Conservation (phyloP, 2,329 filamentous ascomycete species). For the Ophiostoma pallidulum region DNA sequence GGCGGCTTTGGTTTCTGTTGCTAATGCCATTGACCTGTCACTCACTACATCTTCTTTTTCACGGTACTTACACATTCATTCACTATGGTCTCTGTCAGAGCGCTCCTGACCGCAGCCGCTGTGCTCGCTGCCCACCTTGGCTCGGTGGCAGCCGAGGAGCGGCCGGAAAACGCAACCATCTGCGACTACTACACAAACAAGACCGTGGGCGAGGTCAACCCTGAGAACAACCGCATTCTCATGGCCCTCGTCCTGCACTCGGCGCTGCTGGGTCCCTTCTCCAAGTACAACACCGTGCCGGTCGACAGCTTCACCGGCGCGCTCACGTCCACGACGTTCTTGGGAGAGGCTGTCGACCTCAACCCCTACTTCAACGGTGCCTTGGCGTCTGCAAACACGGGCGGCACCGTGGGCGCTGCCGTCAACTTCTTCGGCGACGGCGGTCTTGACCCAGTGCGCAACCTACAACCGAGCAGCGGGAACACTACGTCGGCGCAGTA, state of each 20-base stretch:
- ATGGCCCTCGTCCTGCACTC: constrained; percentile 11
- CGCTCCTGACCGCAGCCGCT: not conserved
- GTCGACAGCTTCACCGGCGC: constrained; percentile 5
- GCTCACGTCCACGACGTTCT: constrained; percentile 6
- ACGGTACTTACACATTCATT: too few relatives aligned
- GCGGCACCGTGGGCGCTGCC: not conserved
- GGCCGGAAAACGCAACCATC: not conserved
- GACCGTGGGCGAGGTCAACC: constrained; percentile 6
- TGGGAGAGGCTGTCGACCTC: constrained; percentile 11
- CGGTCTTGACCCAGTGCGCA: not conserved
- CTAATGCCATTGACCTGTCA: too few relatives aligned
- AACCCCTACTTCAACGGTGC: constrained; percentile 12
- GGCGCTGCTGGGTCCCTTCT: constrained; percentile 12
- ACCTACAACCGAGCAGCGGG: constrained; percentile 6
- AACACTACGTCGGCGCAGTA: constrained; percentile 11
- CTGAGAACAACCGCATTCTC: constrained; percentile 7
- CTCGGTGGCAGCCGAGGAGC: constrained; percentile 2
- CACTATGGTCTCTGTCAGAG: not conserved
- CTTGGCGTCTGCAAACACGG: constrained; percentile 7
- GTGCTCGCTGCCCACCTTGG: not conserved
- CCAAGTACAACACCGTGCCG: constrained; percentile 12
- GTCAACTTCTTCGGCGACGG: constrained; percentile 12
- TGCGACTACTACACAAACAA: constrained; percentile 13
- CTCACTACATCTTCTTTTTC: too few relatives aligned
- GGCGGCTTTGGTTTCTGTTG: too few relatives aligned